Base-by-base conservation (phyloP, 495 filamentous ascomycete genomes). In the Penicillium pancosmium region DNA sequence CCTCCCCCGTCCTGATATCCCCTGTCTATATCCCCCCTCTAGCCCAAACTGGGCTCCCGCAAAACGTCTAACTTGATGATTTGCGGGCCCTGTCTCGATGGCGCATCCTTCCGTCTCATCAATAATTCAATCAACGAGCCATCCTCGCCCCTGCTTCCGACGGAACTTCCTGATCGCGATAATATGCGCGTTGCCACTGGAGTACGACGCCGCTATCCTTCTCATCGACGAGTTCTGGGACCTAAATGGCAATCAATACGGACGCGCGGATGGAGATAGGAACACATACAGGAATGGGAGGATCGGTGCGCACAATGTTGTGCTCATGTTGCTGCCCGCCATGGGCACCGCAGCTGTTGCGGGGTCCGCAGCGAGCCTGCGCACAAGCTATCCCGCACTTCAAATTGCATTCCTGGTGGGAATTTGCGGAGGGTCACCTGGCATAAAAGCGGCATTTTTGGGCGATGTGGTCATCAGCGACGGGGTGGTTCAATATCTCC, bases 101-200 rank as follows among this genome's bases (percentile, higher is more conserved):
- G 43, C 38, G 43, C 25, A 40, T 2, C 46, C 1, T 15, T 21
- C 1, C 4, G 25, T 5, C 1, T 9, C 41, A 0, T 44, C 18
- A 19, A 44, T 9, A 44, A 9, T 13, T n/a, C 15, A 19, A 3
- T 6, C 41, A 4, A 2, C 41, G n/a, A 9, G 41, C 16, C 16
- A 16, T 18, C 8, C 41, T 44, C 41, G 35, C 35, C 35, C 35
- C 13, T 7, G 35, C 13, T 38, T 12, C 13, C 35, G 35, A 4
- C 35, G 35, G 3, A 38, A 64, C 18, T 69, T 69, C 38, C 59
- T 72, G 13, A 67, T 75, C n/a, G 73, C 66, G 25, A 68, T 78
- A n/a, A 64, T 76, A 8, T 74, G 72, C 51, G 73, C 73, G 1
- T 59, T 77, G 9, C 56, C 62, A 5, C 61, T 66, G 3, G 74